Evolutionary conservation across 2,329 filamentous ascomycete species (phyloP), one percentile per base, ranked within the genome.

Genomic region (Fusarium sp.): DNA sequence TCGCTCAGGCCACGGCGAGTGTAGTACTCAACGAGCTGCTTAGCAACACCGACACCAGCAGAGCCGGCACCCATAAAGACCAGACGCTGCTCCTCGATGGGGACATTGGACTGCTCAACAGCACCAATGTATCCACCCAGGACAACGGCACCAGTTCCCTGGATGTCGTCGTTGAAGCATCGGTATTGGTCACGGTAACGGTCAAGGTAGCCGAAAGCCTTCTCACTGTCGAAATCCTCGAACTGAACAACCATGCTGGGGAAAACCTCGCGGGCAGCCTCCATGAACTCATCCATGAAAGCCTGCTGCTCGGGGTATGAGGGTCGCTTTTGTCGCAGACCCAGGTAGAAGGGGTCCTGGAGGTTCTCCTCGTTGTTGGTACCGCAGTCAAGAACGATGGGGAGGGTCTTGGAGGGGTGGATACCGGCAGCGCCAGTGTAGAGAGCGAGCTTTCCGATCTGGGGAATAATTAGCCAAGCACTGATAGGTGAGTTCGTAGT

Each of bases 151-250:
- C 96, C 96, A 74, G 96, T 98, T 72, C 95, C 95, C 85, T 98
- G 95, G 78, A 99, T 96, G 79, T 99, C 95, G 78, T 98, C 96
- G 81, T 98, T 98, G 89, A 99, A 99, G 87, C 93, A 97, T 81
- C 93, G 94, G 86, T 97, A 95, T 71, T 86, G 88, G 79, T 94
- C 86, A 74, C 93, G 92, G 84, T 98, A 98, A 65, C 94, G 90
- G 79, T 96, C 92, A 43, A 98, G 88, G 77, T 97, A 95, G 69
- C 92, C 92, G 88, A 98, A 99, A 48, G 96, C 95, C 82, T 90
- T 90, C 74, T 89, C 87, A 77, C 95, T 97, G 85, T 98, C 97
- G 82, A 97, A 98, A 79, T 98, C 96, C 81, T 98, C 95, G 76
- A 97, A 98, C 80, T 98, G 96, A 69, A 98, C 93, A 47, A 91